Base-by-base conservation (phyloP, 75 land plant genomes). In the Cryptomeria japonica region DNA sequence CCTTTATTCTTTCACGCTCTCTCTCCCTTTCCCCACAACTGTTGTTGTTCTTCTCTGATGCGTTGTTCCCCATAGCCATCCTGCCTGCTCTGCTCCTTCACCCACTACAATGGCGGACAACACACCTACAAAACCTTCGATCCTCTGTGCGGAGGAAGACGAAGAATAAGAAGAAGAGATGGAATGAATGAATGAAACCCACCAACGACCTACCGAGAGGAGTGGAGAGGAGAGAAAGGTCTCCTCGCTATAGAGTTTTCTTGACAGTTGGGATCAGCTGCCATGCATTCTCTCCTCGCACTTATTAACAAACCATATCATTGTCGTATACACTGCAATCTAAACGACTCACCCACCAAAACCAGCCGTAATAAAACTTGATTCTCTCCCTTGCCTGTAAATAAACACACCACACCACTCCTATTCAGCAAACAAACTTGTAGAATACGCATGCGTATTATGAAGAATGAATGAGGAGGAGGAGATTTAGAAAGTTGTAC, bases 1-100 rank as follows among this genome's bases (percentile, higher is more conserved):
- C 93, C 73, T 93, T 93, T 18, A 92, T 91, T 85, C 92, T 86
- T 84, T 94, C 94, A 58, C 88, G 12, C 38, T 31, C 19, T 7
- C 83, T 64, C 87, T 34, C 80, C 36, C 32, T 68, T 39, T 86
- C 80, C 80, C 83, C 84, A 82, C 51, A 25, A 22, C 31, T 82
- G 49, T n/a, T 41, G 10, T 15, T 82, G 49, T 46, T 41, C 25
- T 11, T 38, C 42, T n/a, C 47, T 10, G 47, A 25, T 82, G 51
- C 25, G 84, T 46, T 46, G 84, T 46, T 46, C 46, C 84, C 84
- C 84, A 46, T 13, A 46, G 84, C 84, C 84, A 82, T 82, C 12
- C 3, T 25, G n/a, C 5, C 16, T 25, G 0, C 8, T 25, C 51
- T 49, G 51, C 0, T 49, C 1, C 5, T 12, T 13, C 13, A 51